Evolutionary conservation across 768 basidiomycete species (phyloP), one percentile per base, ranked within the genome.

Genomic region (Mycena belliarum): DNA sequence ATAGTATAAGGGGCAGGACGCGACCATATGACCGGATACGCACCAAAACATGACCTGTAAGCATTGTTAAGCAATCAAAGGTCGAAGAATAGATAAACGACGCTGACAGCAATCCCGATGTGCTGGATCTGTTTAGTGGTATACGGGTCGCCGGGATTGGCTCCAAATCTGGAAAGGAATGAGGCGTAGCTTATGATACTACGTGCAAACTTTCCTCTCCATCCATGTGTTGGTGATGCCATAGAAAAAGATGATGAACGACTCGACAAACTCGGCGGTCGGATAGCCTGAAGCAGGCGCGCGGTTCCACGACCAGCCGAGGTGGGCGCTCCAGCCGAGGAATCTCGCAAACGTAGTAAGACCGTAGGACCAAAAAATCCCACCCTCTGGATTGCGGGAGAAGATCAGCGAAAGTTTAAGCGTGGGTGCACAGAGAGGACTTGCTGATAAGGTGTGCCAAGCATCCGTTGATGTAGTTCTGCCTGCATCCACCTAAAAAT

Each of bases 281-380:
- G 81, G 77, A 43, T 74, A 74, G 23, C 74, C 72, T 21, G 76
- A 75, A 4, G 73, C 70, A 0, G 86, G 88, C 0, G 84, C 76
- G 25, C 80, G 75, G 69, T 98, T 98, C 95, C 95, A 98, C 16
- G 96, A 92, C 95, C 95, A 98, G 5, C 96, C 96, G 28, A 85
- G 72, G 47, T 91, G 85, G 23, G 92, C 82, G 70, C 87, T 94
- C 6, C 91, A 84, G 25, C 95, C 95, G 46, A 96, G 83, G 76
- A 91, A 98, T n/a, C 96, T 89, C n/a, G 85, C 90, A 70, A 97
- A 98, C 0, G 91, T 85, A 48, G 91, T 70, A 6, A 98, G 72
- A 8, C 95, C 96, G 71, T 93, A 98, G 56, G 82, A 84, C 86
- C 93, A 93, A 75, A 98, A 98, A 62, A 97, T 93, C 29, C 82